Conservation (phyloP, 805 yeast species). For the Saturnispora kantuleensis region DNA sequence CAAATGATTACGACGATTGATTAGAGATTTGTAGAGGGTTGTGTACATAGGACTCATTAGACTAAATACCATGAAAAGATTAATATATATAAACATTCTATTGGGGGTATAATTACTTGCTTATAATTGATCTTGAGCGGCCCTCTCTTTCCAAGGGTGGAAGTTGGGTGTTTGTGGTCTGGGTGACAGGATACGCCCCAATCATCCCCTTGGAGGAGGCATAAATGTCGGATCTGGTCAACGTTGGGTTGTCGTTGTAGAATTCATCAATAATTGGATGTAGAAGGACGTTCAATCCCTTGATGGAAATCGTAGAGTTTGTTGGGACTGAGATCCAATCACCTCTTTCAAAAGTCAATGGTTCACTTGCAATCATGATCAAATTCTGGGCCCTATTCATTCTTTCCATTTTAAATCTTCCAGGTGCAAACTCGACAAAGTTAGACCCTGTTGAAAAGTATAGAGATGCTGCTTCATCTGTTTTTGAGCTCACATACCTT, state of each 20-base stretch:
- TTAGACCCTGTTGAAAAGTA: slow-evolving; percentile 91
- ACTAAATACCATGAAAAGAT: not conserved
- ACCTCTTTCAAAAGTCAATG: slow-evolving; percentile 89
- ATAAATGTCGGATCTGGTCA: slow-evolving; percentile 62
- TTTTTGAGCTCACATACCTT: slow-evolving; percentile 77
- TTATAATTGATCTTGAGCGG: slow-evolving; percentile 19
- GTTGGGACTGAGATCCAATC: slow-evolving; percentile 98
- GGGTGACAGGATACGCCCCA: slow-evolving; percentile 77
- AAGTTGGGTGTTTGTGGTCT: slow-evolving; percentile 36
- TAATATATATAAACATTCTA: not conserved
- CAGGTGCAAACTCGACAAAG: slow-evolving; percentile 83
- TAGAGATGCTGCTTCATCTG: slow-evolving; percentile 93
- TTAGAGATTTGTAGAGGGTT: not conserved
- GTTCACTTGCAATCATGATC: slow-evolving; percentile 92
- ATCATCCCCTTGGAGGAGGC: slow-evolving; percentile 90
- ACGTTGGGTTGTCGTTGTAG: slow-evolving; percentile 61
- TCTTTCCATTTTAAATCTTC: slow-evolving; percentile 90
- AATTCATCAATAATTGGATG: slow-evolving; percentile 90
- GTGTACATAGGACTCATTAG: not conserved
- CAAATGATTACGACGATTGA: slow-evolving; percentile 70
- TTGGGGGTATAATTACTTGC: not conserved
- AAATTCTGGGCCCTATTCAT: slow-evolving; percentile 87
- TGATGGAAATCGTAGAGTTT: slow-evolving; percentile 73
- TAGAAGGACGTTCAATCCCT: slow-evolving; percentile 75
- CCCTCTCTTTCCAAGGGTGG: slow-evolving; percentile 81